phyloP scores from a whole-genome alignment of 148 eudicot species.

The Limonium bicolor region DNA sequence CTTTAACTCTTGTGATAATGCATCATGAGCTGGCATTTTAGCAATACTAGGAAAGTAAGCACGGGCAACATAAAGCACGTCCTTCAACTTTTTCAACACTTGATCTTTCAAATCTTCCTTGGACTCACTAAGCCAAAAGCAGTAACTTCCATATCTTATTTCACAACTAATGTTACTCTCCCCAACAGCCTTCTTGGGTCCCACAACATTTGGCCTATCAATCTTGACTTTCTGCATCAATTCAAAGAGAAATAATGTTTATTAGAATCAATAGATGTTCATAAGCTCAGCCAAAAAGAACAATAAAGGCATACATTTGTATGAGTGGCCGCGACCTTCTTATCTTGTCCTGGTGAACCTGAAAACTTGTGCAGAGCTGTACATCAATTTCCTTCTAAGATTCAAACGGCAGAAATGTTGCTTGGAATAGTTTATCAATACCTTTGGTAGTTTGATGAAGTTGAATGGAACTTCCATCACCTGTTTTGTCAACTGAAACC shows the following conservation, averaged over 20 bases:
- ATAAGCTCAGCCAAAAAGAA: not conserved
- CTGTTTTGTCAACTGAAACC: constrained; percentile 19
- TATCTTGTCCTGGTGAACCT: constrained; percentile 20
- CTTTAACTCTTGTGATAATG: constrained; percentile 64
- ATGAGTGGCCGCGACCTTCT: constrained; percentile 12
- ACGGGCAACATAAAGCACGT: constrained; percentile 75
- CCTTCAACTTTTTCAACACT: constrained; percentile 74
- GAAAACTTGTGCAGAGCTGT: constrained; percentile 8
- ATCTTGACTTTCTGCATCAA: constrained; percentile 25
- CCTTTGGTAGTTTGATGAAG: constrained; percentile 7
- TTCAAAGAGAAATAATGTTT: not conserved
- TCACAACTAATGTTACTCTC: constrained; percentile 56
- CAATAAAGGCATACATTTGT: constrained; percentile 18
- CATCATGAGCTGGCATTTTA: constrained; percentile 65
- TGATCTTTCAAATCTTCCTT: constrained; percentile 66
- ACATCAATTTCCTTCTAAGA: constrained; percentile 1
- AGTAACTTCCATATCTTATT: constrained; percentile 80
- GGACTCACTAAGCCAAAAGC: constrained; percentile 67
- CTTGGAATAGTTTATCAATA: not conserved
- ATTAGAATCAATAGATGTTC: not conserved
- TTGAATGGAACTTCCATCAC: constrained; percentile 16
- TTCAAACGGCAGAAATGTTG: not conserved
- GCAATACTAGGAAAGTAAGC: constrained; percentile 99
- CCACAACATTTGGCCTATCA: constrained; percentile 12
- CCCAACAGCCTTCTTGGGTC: constrained; percentile 17